A percentile compares a stretch with the other conserved stretches of the same genome.
phyloP scores from a whole-genome alignment of 805 yeast species.

The Monosporozyma aerobia region DNA sequence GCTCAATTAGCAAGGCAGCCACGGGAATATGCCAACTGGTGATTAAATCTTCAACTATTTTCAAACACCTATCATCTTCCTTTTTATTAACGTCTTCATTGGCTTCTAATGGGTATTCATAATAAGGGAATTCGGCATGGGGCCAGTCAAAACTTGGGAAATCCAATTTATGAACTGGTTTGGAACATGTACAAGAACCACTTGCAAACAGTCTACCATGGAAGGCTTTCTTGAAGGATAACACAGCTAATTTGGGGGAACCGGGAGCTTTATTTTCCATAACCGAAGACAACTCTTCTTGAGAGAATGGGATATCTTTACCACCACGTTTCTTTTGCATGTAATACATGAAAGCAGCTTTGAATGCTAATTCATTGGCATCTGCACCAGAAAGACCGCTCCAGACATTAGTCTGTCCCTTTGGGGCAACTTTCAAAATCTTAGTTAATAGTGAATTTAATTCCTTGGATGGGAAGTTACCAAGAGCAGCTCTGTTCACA shows the following conservation, averaged over 20 bases:
- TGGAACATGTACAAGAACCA: conserved; percentile 84
- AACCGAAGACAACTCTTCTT: conserved; percentile 59
- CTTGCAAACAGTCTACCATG: conserved; percentile 94
- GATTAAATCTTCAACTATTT: conserved; percentile 63
- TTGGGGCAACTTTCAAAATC: conserved; percentile 55
- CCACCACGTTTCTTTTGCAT: conserved; percentile 58
- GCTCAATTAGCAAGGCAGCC: conserved; percentile 86
- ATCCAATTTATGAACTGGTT: conserved; percentile 88
- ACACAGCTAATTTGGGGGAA: conserved; percentile 73
- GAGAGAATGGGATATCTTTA: conserved; percentile 45
- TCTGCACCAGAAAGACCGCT: conserved; percentile 60
- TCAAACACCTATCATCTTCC: conserved; percentile 78
- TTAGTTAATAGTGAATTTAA: conserved; percentile 39
- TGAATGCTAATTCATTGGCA: conserved; percentile 63
- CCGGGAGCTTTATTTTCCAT: conserved; percentile 86
- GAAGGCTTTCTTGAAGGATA: conserved; percentile 83
- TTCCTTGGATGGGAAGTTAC: conserved; percentile 54
- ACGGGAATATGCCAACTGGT: conserved; percentile 63
- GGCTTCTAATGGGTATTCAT: conserved; percentile 74
- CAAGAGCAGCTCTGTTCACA: conserved; percentile 61
- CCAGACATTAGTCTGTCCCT: conserved; percentile 51
- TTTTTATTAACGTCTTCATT: conserved; percentile 51
- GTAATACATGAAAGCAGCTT: conserved; percentile 62
- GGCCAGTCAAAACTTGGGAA: conserved; percentile 96
- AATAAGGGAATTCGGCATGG: conserved; percentile 82